phyloP scores from a whole-genome alignment of 2,329 filamentous ascomycete genomes.

The Colletotrichum brevisporum region DNA sequence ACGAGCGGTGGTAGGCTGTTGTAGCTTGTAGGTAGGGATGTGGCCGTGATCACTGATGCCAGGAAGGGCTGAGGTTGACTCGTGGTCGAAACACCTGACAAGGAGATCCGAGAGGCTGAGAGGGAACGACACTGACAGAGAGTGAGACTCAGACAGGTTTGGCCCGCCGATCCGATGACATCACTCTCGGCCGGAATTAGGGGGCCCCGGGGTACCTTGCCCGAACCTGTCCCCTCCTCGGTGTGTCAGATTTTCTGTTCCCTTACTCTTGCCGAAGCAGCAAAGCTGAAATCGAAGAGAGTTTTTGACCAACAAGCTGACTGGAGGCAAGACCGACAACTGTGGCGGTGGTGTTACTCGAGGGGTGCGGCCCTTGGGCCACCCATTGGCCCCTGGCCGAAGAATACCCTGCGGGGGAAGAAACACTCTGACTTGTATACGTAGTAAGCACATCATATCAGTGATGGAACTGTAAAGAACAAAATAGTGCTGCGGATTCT shows the following conservation, averaged over 20 bases:
- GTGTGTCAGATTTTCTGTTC: slow-evolving; percentile 33
- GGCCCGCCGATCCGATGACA: slow-evolving; percentile 36
- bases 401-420: background rate
- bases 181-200: slow-evolving; percentile 37
- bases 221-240: slow-evolving; percentile 3
- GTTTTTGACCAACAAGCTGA: background rate
- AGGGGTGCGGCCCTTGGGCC: slow-evolving; percentile 6
- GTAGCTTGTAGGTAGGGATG: background rate
- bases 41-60: slow-evolving; percentile 1
- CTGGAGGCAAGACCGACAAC: slow-evolving; percentile 23
- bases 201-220: slow-evolving; percentile 29
- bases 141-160: slow-evolving; percentile 14
- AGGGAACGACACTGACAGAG: background rate
- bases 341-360: slow-evolving; percentile 27
- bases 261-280: background rate
- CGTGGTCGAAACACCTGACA: slow-evolving; percentile 12
- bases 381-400: background rate
- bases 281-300: background rate
- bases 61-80: slow-evolving; percentile 18
- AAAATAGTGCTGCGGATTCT: background rate
- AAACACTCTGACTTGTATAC: background rate
- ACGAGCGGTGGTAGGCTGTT: background rate
- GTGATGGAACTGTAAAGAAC: slow-evolving; percentile 9
- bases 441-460: background rate
- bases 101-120: slow-evolving; percentile 29